Evolutionary conservation across 108 stramenopile species (phyloP), one percentile per base, ranked within the genome.

Genomic region (Seminavis robusta): DNA sequence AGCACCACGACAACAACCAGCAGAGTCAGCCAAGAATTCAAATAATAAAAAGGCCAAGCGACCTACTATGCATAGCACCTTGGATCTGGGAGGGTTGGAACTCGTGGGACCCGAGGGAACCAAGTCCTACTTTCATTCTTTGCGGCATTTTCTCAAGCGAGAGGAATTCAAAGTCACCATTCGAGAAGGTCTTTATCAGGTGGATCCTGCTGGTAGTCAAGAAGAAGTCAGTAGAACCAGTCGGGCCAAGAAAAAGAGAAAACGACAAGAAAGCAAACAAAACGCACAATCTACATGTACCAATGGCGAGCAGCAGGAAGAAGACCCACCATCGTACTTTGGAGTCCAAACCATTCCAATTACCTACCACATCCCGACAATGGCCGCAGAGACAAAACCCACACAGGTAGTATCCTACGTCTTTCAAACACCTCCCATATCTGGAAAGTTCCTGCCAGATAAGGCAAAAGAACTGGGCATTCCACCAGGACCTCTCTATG

Each of bases 91-190:
- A 28, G 79, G 47, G 34, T 52, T 90, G n/a, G 73, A 84, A 44
- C 64, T 90, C 5, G 38, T 84, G 32, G 90, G 90, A 43, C 90
- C 90, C 10, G 39, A n/a, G 6, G 86, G 86, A 0, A 86, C 79
- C 7, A 60, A 81, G 32, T 23, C 61, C 21, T 86, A 84, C 52
- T 28, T 88, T 3, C 76, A 81, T 40, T 81, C 86, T 1, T 59
- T 92, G 31, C 67, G 86, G 32, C 84, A 92, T 45, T 92, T 92
- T 48, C 85, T 92, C 84, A 60, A 84, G 47, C 64, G 90, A 48
- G 82, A 85, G 52, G 51, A 69, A 32, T 92, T 92, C 57, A 54
- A 54, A n/a, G 32, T 92, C 13, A 58, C 72, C 47, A 61, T 80
- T 19, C 82, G 77, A 30, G 82, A 86, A 48, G 81, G 84, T 15